Conservation (phyloP, 2,329 filamentous ascomycete species). For the Sporothrix euskadiensis region DNA sequence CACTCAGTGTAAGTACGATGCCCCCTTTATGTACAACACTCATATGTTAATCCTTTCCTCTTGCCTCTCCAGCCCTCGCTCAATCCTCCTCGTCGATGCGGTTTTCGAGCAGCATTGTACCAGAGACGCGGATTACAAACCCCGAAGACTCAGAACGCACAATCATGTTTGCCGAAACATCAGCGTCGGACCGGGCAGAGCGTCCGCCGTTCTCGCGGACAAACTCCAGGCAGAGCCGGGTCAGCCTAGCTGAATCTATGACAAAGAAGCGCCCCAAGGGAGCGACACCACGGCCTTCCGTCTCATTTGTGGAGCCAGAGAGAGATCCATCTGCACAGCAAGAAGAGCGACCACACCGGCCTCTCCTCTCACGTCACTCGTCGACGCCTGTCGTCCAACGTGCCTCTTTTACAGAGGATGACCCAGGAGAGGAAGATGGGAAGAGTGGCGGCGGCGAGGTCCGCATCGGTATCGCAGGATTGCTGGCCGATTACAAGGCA, state of each 20-base stretch:
- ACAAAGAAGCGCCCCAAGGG: conserved; percentile 24
- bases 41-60: not conserved
- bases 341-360: conserved; percentile 31
- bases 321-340: conserved; percentile 45
- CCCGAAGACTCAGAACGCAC: conserved; percentile 67
- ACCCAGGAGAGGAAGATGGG: not conserved
- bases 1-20: not conserved
- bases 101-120: conserved; percentile 73
- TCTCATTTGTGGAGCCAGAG: conserved; percentile 60
- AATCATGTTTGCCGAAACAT: conserved; percentile 70
- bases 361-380: conserved; percentile 26
- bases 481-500: conserved; percentile 45
- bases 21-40: no score
- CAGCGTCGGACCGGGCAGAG: conserved; percentile 40
- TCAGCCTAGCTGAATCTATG: conserved; percentile 51
- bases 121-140: conserved; percentile 65
- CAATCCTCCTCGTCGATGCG: conserved; percentile 50
- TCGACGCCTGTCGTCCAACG: conserved; percentile 25
- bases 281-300: conserved; percentile 37
- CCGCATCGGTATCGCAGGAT: conserved; percentile 47
- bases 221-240: conserved; percentile 47
- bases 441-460: conserved; percentile 37
- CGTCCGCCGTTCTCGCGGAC: conserved; percentile 47
- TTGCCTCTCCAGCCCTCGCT: conserved; percentile 12
- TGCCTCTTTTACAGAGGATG: not conserved